Conservation (phyloP, 148 eudicot genomes). For the Chenopodium quinoa region DNA sequence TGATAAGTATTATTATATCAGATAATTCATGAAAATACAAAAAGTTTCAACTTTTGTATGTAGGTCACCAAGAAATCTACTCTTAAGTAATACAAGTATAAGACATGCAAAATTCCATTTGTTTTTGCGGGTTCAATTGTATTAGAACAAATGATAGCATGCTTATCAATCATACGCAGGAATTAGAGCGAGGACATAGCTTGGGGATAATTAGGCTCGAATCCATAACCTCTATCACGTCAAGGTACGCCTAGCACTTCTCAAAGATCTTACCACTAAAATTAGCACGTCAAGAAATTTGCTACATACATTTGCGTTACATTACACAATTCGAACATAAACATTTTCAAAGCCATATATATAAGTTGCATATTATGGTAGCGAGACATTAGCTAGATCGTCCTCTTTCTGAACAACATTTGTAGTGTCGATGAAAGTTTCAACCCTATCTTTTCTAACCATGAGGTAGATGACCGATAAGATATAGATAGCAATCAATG, state of each 20-base stretch:
- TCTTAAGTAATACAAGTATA: too few relatives aligned
- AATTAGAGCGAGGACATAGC: too few relatives aligned
- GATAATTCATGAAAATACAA: too few relatives aligned
- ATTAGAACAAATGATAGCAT: too few relatives aligned
- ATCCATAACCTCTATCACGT: too few relatives aligned
- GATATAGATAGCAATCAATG: slow-evolving; percentile 65
- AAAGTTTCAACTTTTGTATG: not conserved
- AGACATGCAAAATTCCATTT: not conserved
- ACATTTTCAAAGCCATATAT: not conserved
- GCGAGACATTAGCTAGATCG: slow-evolving; percentile 49
- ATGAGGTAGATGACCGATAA: slow-evolving; percentile 59
- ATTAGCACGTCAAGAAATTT: not conserved
- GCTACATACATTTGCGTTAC: not conserved
- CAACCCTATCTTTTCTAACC: slow-evolving; percentile 64
- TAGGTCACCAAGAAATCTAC: not conserved
- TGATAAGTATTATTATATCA: too few relatives aligned
- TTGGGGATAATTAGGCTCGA: not conserved
- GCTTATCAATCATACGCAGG: too few relatives aligned
- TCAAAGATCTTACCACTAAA: not conserved
- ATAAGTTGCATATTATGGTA: slow-evolving; percentile 17
- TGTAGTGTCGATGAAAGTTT: slow-evolving; percentile 49
- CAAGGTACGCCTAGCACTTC: not conserved
- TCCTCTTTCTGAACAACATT: slow-evolving; percentile 51
- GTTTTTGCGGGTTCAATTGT: not conserved
- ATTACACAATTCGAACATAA: not conserved